Percentiles rank a stretch among this genome's conserved stretches.
These are phyloP conservation scores for Panicum virgatum DNA, from an alignment of 202 grass and related monocot genomes.

Conservation along the genomic window DNA sequence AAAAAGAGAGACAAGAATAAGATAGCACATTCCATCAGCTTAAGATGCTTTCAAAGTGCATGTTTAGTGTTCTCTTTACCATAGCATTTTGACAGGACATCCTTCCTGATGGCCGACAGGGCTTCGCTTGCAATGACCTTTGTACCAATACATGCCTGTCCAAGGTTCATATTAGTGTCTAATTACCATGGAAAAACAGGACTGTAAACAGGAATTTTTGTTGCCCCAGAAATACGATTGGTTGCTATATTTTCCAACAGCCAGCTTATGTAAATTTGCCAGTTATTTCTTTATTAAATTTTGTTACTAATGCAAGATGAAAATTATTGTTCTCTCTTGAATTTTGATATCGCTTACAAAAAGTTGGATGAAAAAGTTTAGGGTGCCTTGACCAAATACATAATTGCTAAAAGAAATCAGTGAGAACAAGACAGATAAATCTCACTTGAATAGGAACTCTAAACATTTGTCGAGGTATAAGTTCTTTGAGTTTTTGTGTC, in stretches of 20 bases:
- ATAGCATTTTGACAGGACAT: conserved; percentile 98
- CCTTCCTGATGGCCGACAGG: conserved; percentile 92
- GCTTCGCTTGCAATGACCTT: conserved; percentile 98
- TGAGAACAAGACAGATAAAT: conserved; percentile 36
- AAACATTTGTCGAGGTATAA: conserved; percentile 99
- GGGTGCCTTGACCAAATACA: neutral
- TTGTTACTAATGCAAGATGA: neutral
- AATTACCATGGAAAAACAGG: conserved; percentile 27
- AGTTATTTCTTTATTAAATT: conserved; percentile 1
- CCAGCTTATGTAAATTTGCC: neutral
- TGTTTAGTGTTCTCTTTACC: conserved; percentile 54
- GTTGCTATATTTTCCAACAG: conserved; percentile 16
- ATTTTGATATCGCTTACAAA: conserved; percentile 3
- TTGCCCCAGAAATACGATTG: neutral
- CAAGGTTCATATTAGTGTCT: conserved; percentile 38
- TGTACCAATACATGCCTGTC: conserved; percentile 89
- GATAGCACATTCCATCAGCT: neutral
- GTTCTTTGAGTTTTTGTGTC: conserved; percentile 91
- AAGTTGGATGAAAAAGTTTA: conserved; percentile 11
- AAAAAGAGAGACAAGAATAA: neutral
- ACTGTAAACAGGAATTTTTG: neutral
- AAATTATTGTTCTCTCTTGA: neutral
- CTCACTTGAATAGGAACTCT: conserved; percentile 94
- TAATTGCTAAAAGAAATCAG: conserved; percentile 24
- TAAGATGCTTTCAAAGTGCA: conserved; percentile 36